Base-by-base conservation (phyloP, 495 filamentous ascomycete genomes). In the Neurospora sp. region DNA sequence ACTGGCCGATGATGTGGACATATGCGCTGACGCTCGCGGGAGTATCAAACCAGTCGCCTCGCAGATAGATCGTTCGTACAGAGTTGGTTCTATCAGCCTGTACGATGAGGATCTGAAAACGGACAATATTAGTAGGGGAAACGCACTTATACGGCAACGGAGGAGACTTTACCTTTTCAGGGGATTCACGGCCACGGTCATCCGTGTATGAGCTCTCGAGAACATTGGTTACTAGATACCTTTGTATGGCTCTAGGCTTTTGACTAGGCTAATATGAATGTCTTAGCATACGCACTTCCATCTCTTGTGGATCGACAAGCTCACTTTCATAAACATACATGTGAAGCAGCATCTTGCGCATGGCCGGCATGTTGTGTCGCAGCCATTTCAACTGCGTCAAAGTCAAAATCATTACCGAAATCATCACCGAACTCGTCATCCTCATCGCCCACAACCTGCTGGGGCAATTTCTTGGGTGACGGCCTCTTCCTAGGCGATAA, bases 1-100 rank as follows among this genome's bases (percentile, higher is more conserved):
- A 96, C 23, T 88, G 83, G n/a, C 94, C 94, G 72, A 97, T 91
- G 71, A 97, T 81, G 82, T 97, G 93, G 71, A 98, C 89, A 78
- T 89, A 93, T 10, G 92, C 89, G 46, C 91, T 91, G 59, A 87
- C 85, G 39, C 85, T 89, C 66, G 90, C 93, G 38, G 90, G 88
- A 10, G 92, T 96, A 38, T 93, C 92, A 73, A 86, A 75, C 96
- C 96, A 99, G 41, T 91, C 90, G 62, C 92, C 92, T 70, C 96
- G 90, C 69, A 99, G 88, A 72, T 91, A 86, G 41, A 99, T 88
- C 11, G 85, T 89, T 77, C 88, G 93, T 62, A 85, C 85, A 3
- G 81, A 77, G 73, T 90, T 89, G 14, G 87, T 89, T 69, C 86
- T 88, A 76, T 97, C 93, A 54, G 90, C 89, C 81, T 92, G 88